phyloP scores from a whole-genome alignment of 2,329 filamentous ascomycete species.

The Lizonia empirigonia region DNA sequence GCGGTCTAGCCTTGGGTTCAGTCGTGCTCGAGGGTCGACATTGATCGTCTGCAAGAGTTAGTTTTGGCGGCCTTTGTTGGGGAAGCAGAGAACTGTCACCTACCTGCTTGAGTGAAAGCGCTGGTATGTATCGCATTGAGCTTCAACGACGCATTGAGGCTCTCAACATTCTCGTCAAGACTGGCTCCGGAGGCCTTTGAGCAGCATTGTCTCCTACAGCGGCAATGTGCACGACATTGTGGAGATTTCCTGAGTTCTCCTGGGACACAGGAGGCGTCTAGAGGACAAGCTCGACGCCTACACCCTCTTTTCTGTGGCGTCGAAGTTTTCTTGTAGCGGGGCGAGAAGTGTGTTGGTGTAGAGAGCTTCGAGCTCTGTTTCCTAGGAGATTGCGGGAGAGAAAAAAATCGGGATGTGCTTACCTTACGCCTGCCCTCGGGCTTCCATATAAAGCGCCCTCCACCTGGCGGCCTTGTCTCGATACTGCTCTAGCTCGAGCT shows the following conservation, averaged over 20 bases:
- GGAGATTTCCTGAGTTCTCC: background rate
- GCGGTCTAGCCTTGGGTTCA: background rate
- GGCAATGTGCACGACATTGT: background rate
- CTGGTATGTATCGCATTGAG: background rate
- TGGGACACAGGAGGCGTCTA: background rate
- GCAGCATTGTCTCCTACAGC: background rate
- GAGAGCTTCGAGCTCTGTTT: background rate
- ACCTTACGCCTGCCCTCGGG: background rate
- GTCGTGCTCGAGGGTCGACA: background rate
- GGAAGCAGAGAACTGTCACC: background rate
- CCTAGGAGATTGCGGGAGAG: background rate
- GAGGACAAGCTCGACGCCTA: background rate
- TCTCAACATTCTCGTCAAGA: background rate
- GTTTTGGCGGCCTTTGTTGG: background rate
- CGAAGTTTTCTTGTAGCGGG: background rate
- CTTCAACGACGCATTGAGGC: background rate
- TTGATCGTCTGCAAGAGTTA: constrained; percentile 4
- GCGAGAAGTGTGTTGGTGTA: background rate
- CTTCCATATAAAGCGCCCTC: background rate
- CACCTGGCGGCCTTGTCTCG: background rate
- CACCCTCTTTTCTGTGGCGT: background rate
- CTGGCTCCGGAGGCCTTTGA: background rate
- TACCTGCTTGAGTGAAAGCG: background rate
- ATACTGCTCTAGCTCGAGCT: constrained; percentile 1
- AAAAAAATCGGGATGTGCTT: background rate